These are phyloP conservation scores for Fusarium sp. DNA, from an alignment of 2,329 filamentous ascomycete species.

Conservation along the genomic window DNA sequence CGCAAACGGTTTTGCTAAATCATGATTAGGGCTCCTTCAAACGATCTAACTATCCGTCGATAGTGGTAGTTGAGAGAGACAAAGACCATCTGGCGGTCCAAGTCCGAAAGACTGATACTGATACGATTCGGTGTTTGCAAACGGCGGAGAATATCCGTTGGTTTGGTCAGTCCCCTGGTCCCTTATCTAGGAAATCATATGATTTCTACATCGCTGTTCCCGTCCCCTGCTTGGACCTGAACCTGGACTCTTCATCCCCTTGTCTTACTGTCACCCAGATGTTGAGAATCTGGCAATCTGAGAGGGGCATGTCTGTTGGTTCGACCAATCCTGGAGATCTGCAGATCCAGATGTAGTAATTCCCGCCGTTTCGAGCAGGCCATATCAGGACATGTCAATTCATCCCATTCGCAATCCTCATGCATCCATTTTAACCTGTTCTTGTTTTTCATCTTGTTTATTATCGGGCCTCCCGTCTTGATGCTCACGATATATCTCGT, in stretches of 20 bases:
- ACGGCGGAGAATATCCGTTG: slow-evolving; percentile 32
- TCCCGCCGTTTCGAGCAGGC: slow-evolving; percentile 6
- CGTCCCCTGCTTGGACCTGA: slow-evolving; percentile 17
- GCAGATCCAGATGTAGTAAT: slow-evolving; percentile 32
- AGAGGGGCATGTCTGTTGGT: slow-evolving; percentile 7
- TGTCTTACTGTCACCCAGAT: slow-evolving; percentile 5
- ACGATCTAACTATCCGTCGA: not conserved
- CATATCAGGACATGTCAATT: slow-evolving; percentile 15
- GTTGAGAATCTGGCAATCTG: slow-evolving; percentile 26
- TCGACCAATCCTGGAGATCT: slow-evolving; percentile 38
- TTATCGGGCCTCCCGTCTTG: slow-evolving; percentile 6
- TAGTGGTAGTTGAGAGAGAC: not conserved
- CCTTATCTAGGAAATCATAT: slow-evolving; percentile 32
- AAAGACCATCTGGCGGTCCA: slow-evolving; percentile 12
- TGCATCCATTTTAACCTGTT: slow-evolving; percentile 17
- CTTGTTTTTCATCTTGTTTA: slow-evolving; percentile 12
- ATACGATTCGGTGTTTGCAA: slow-evolving; percentile 15
- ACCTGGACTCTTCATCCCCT: slow-evolving; percentile 18
- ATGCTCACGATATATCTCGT: slow-evolving; percentile 25
- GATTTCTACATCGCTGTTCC: slow-evolving; percentile 23
- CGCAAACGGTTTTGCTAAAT: slow-evolving; percentile 26
- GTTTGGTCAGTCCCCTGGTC: not conserved
- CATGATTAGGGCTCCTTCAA: slow-evolving; percentile 5
- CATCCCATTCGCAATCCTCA: slow-evolving; percentile 3
- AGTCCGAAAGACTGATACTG: slow-evolving; percentile 22